A percentile compares a stretch with the other conserved stretches of the same genome.
Evolutionary conservation across 2,329 filamentous ascomycete species (phyloP).

Genomic region (Hansfordia pulvinata): DNA sequence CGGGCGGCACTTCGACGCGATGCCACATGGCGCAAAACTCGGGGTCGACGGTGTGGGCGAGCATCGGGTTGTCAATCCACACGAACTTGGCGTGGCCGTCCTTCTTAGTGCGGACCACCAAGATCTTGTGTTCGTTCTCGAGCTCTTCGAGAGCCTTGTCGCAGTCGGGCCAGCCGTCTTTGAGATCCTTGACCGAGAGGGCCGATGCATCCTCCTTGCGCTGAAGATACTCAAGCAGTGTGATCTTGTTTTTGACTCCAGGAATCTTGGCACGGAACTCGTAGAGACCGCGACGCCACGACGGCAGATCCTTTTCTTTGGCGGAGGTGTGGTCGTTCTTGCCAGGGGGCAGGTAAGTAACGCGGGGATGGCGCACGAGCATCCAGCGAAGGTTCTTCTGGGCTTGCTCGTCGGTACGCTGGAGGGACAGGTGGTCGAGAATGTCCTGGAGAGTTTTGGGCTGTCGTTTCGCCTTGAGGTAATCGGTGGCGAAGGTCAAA

Average conservation of each 20-base stretch:
- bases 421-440: slow-evolving; percentile 66
- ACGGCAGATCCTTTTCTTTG: slow-evolving; percentile 44
- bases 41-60: slow-evolving; percentile 61
- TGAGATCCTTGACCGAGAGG: slow-evolving; percentile 76
- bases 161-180: slow-evolving; percentile 89
- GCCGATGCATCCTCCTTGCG: slow-evolving; percentile 68
- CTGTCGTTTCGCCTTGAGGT: slow-evolving; percentile 58
- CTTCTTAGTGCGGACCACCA: slow-evolving; percentile 86
- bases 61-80: slow-evolving; percentile 74
- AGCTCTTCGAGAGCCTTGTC: slow-evolving; percentile 65
- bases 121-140: slow-evolving; percentile 63
- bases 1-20: slow-evolving; percentile 60
- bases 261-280: slow-evolving; percentile 69
- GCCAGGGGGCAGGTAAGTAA: slow-evolving; percentile 41
- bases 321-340: slow-evolving; percentile 35
- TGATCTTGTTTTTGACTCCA: slow-evolving; percentile 62
- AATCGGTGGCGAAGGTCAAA: slow-evolving; percentile 74
- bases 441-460: slow-evolving; percentile 63
- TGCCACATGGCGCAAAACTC: slow-evolving; percentile 81
- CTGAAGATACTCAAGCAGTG: slow-evolving; percentile 72
- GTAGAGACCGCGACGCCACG: slow-evolving; percentile 60
- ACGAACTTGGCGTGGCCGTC: slow-evolving; percentile 76
- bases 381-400: slow-evolving; percentile 54
- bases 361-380: slow-evolving; percentile 49
- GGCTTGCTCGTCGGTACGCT: slow-evolving; percentile 43